Base-by-base conservation (phyloP, 148 eudicot genomes). In the Cornus suecica region DNA sequence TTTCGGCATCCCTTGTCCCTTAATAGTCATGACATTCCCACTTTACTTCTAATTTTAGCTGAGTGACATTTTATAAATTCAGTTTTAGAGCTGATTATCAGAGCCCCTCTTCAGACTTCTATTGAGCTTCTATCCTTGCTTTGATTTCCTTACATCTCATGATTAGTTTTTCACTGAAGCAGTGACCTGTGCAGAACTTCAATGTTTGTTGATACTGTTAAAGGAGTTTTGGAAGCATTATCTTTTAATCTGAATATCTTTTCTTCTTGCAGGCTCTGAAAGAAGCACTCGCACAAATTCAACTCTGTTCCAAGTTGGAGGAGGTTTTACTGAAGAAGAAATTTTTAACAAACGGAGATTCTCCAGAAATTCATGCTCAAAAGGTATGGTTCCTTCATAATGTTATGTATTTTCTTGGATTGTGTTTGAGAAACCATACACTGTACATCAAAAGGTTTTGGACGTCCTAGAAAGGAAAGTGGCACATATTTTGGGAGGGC, bases 221-320 rank as follows among this genome's bases (percentile, higher is more conserved):
- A 54, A 54, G 41, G 63, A 31, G 64, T 48, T 42, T 42, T 29
- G 68, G 23, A 27, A 65, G 63, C n/a, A 67, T 45, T 1, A 65
- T 20, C 71, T 24, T 27, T 45, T 61, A 74, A 41, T 45, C n/a
- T 34, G 29, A 52, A 29, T 63, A 29, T 48, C 3, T 15, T 18
- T 66, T 62, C 26, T 27, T 61, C 24, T 25, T 73, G 66, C 82
- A 90, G 94, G 71, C 74, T 78, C 68, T 84, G 70, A 85, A 90
- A 74, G 92, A 86, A 72, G 88, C 81, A 54, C 82, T 88, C 56
- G 75, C 69, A 42, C 85, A 79, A 76, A 75, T 87, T 67, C 79
- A 63, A 56, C 70, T 86, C 66, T 88, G 84, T 75, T 87, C 88
- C 75, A 83, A 81, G 66, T 79, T 92, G 80, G 83, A 85, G 73